Base-by-base conservation (phyloP, 352 stramenopile genomes). In the Thalassiosira sp. region DNA sequence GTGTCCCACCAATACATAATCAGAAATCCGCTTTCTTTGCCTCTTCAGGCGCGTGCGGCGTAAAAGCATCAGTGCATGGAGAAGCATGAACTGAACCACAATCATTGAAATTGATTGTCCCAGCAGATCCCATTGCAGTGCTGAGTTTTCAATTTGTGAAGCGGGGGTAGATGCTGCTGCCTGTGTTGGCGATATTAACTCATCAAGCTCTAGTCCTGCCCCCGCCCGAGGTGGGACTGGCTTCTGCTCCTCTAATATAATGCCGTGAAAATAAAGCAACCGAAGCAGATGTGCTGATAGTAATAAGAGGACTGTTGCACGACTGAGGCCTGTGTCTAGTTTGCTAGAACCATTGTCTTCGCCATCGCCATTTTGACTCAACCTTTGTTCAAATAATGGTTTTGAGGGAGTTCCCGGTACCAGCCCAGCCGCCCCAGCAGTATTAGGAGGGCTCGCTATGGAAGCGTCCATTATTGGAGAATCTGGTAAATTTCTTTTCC, bases 191-290 rank as follows among this genome's bases (percentile, higher is more conserved):
- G 28, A 46, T 28, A 60, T n/a, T n/a, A 51, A 20, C 8, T 13
- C 33, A 24, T 64, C 57, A 18, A 61, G 60, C 37, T 63, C 60
- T 33, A 22, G 24, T 13, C 49, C 60, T 31, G 60, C 70, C 45
- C n/a, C 20, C 13, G 52, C 51, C 24, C 43, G 25, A 35, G 37
- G 22, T 20, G 24, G 43, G 18, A 60, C 13, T 33, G 6, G 37
- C 7, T 18, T 53, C 20, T 67, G 11, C 27, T 68, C 59, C 54
- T 81, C 56, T 28, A 81, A 37, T 8, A 72, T 5, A 11, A 81
- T 24, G 28, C 73, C 73, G 53, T 78, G 63, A 78, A 82, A 82
- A 70, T 82, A 74, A 1, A 82, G 46, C 59, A 82, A 67, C 70
- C 73, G 69, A 20, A 82, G 25, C 28, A 82, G 66, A 71, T 82